phyloP scores from a whole-genome alignment of 495 filamentous ascomycete species.

The Aspergillus ostianus region DNA sequence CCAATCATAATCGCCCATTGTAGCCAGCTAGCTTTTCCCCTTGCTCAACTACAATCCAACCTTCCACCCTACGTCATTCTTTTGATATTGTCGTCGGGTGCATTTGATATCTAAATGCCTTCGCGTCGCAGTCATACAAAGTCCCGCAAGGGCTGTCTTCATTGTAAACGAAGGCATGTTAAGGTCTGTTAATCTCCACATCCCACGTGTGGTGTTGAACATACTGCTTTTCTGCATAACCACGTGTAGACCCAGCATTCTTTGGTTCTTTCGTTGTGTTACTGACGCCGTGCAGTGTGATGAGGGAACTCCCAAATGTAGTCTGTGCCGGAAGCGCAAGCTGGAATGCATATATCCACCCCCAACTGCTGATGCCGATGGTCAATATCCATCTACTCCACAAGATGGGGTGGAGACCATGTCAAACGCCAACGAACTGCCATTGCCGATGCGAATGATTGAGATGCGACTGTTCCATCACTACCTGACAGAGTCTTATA shows the following conservation, averaged over 20 bases:
- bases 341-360: conserved; percentile 38
- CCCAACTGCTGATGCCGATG: conserved; percentile 26
- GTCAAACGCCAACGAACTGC: conserved; percentile 9
- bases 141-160: conserved; percentile 27
- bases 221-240: not conserved
- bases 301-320: conserved; percentile 34
- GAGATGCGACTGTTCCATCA: conserved; percentile 43
- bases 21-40: not conserved
- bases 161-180: conserved; percentile 29
- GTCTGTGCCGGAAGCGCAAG: conserved; percentile 36
- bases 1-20: not conserved
- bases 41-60: not conserved
- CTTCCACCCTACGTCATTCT: not conserved
- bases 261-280: not conserved
- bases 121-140: conserved; percentile 31
- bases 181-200: conserved; percentile 18
- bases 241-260: not conserved
- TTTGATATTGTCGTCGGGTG: no score
- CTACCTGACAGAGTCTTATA: conserved; percentile 35
- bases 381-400: conserved; percentile 22
- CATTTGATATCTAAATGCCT: conserved; percentile 16
- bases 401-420: conserved; percentile 22
- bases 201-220: not conserved
- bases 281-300: conserved; percentile 30
- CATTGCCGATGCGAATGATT: conserved; percentile 30